These are phyloP conservation scores for Diatrype stigma DNA, from an alignment of 2,329 filamentous ascomycete genomes.

Conservation along the genomic window DNA sequence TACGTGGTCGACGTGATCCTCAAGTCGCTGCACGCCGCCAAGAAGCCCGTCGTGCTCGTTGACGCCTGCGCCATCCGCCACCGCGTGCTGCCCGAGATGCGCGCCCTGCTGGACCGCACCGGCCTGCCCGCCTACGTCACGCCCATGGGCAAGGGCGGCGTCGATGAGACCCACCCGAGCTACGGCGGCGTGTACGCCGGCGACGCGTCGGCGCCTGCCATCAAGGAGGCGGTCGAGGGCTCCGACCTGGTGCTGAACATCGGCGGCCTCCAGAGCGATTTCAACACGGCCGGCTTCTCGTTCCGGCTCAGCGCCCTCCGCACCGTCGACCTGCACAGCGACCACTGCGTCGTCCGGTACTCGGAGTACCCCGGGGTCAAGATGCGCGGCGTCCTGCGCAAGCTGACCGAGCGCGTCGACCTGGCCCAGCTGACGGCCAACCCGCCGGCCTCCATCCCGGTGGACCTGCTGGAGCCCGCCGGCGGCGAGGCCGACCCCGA, in stretches of 20 bases:
- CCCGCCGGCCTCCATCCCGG: constrained; percentile 48
- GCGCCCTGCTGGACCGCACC: constrained; percentile 68
- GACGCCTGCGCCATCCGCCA: constrained; percentile 82
- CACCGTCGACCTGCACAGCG: constrained; percentile 78
- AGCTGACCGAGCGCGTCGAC: constrained; percentile 59
- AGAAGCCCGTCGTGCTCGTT: constrained; percentile 73
- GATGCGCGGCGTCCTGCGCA: constrained; percentile 74
- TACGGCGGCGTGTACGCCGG: constrained; percentile 85
- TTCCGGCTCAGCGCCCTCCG: constrained; percentile 73
- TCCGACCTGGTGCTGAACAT: constrained; percentile 69
- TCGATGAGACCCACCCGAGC: constrained; percentile 70
- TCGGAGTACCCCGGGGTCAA: constrained; percentile 73
- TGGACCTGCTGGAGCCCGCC: constrained; percentile 41
- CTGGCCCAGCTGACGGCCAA: constrained; percentile 53
- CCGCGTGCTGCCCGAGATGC: constrained; percentile 66
- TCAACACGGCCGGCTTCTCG: constrained; percentile 79
- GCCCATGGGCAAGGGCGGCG: constrained; percentile 82
- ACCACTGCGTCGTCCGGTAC: constrained; percentile 68
- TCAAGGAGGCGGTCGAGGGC: constrained; percentile 60
- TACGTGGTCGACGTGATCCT: constrained; percentile 80
- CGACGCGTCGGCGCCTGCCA: constrained; percentile 63
- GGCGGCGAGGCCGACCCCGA: constrained; percentile 34
- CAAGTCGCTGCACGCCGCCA: constrained; percentile 66
- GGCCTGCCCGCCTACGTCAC: constrained; percentile 79
- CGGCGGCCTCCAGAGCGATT: constrained; percentile 65